Percentiles rank a stretch among this genome's conserved stretches.
These are phyloP conservation scores for Phialophora macrospora DNA, from an alignment of 2,329 filamentous ascomycete species.

Conservation along the genomic window DNA sequence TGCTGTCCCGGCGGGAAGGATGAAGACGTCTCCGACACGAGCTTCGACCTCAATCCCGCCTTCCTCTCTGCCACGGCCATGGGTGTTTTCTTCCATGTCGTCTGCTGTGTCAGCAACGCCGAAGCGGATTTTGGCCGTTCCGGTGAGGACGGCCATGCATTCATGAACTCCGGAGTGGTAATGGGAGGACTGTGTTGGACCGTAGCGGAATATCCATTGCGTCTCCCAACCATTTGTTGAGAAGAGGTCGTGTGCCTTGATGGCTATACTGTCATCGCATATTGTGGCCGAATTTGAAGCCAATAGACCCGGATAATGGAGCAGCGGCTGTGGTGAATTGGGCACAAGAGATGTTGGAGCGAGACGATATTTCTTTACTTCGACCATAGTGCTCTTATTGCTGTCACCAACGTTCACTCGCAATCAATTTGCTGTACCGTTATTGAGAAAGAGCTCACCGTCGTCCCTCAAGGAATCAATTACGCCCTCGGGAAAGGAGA, in stretches of 20 bases:
- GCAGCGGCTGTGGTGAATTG: slow-evolving; percentile 58
- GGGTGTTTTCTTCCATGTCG: slow-evolving; percentile 49
- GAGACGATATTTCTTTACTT: slow-evolving; percentile 46
- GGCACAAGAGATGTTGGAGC: slow-evolving; percentile 54
- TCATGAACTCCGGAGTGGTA: slow-evolving; percentile 64
- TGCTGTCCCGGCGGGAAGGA: slow-evolving; percentile 61
- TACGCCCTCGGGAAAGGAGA: neutral
- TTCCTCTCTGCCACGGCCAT: slow-evolving; percentile 50
- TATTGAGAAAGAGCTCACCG: neutral
- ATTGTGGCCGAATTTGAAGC: slow-evolving; percentile 36
- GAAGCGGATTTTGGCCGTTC: slow-evolving; percentile 59
- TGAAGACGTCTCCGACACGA: slow-evolving; percentile 61
- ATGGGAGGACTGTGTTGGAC: slow-evolving; percentile 59
- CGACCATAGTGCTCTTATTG: slow-evolving; percentile 61
- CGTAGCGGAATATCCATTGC: slow-evolving; percentile 64
- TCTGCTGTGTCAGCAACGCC: slow-evolving; percentile 57
- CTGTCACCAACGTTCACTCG: neutral
- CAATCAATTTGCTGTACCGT: neutral
- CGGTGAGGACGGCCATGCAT: slow-evolving; percentile 62
- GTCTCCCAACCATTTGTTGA: slow-evolving; percentile 57
- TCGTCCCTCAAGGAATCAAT: neutral
- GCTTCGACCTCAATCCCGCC: slow-evolving; percentile 58
- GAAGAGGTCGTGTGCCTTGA: slow-evolving; percentile 53
- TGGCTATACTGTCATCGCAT: slow-evolving; percentile 31
- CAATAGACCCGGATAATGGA: slow-evolving; percentile 58